These are phyloP conservation scores for Diplodia mutila DNA, from an alignment of 2,329 filamentous ascomycete species.

Conservation along the genomic window DNA sequence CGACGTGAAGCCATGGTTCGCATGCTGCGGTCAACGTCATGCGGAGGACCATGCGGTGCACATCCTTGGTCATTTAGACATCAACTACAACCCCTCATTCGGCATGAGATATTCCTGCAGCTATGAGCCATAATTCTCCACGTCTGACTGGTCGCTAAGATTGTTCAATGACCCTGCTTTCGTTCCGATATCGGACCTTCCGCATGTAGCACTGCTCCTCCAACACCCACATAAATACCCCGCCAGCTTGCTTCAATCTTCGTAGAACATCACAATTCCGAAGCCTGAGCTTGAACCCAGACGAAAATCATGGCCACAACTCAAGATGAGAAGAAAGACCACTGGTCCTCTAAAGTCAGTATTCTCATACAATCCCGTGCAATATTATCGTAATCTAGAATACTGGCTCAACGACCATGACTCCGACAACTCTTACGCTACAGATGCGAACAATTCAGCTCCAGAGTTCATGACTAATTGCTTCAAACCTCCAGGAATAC, in stretches of 20 bases:
- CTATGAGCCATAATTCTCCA: not conserved
- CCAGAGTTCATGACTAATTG: not conserved
- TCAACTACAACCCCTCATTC: not conserved
- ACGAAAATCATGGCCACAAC: not conserved
- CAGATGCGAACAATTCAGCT: not conserved
- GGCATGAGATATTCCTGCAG: not conserved
- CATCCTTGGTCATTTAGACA: not conserved
- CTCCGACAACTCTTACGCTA: not conserved
- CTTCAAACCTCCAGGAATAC: constrained; percentile 34
- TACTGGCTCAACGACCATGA: not conserved
- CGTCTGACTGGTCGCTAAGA: not conserved
- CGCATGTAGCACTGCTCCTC: not conserved
- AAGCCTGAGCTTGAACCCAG: not conserved
- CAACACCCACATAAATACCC: constrained; percentile 18
- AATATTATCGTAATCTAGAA: not conserved
- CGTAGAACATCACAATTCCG: not conserved
- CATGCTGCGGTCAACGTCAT: not conserved
- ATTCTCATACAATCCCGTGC: not conserved
- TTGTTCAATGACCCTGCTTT: not conserved
- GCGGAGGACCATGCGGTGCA: not conserved
- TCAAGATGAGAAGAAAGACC: constrained; percentile 1
- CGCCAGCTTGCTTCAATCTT: not conserved
- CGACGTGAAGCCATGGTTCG: not conserved
- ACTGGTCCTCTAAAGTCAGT: constrained; percentile 23
- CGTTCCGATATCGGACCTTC: constrained; percentile 20